Base-by-base conservation (phyloP, 352 stramenopile species). In the Pythium folliculosum region DNA sequence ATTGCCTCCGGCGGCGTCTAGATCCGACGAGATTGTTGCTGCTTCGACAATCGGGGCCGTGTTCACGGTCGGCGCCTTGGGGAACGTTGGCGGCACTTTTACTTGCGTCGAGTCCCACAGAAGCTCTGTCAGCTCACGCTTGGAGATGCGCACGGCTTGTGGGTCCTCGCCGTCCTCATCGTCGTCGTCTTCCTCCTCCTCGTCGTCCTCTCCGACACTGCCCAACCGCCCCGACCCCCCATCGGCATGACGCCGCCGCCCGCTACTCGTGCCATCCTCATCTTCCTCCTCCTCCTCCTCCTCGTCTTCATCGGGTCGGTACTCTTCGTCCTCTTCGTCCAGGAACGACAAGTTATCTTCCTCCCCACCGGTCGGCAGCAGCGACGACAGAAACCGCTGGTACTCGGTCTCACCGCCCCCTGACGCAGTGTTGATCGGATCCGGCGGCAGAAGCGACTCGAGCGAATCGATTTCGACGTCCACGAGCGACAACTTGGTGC, bases 301-400 rank as follows among this genome's bases (percentile, higher is more conserved):
- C 0, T 92, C 85, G 1, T 94, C 87, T 35, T 91, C 81, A 1
- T 88, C 80, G 0, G 83, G 84, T 7, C 77, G 73, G 57, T 95
- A 93, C 69, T 92, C 87, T 35, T 94, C 86, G 56, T 93, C 87
- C 54, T 95, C 87, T 58, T 95, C 87, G 17, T 95, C 88, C 64
- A 95, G 65, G 51, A 95, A 95, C 30, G 75, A 90, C 53, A 95
- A 44, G 51, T 92, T 82, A 49, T 82, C 82, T 50, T 88, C 77
- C n/a, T 91, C 80, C 12, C 81, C 76, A 5, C 12, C 57, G 0
- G 50, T 60, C 19, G 88, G 86, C 64, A 95, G 51, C 22, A 95
- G 63, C 60, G 84, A 94, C 63, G 82, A 79, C 52, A 95, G 63
- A 61, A 95, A 95, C 19, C 85, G 84, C 76, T 93, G 88, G 70